These are phyloP conservation scores for Metschnikowia bowlesiae DNA, from an alignment of 805 yeast genomes.

Conservation along the genomic window DNA sequence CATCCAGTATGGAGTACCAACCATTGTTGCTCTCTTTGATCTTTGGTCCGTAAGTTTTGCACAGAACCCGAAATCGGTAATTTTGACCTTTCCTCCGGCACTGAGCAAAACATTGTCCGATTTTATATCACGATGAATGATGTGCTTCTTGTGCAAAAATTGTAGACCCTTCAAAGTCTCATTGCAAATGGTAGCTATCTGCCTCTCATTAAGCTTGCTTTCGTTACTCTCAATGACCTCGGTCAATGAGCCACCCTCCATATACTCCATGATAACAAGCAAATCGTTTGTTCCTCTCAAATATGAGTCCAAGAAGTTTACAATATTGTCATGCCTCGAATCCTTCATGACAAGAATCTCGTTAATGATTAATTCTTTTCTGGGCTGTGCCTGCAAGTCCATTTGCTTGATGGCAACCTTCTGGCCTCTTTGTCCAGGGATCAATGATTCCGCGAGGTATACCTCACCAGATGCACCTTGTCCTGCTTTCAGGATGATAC, in stretches of 20 bases:
- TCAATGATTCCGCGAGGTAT: slow-evolving; percentile 69
- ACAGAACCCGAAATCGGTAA: slow-evolving; percentile 44
- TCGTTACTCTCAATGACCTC: slow-evolving; percentile 92
- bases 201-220: slow-evolving; percentile 67
- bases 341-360: slow-evolving; percentile 97
- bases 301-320: slow-evolving; percentile 89
- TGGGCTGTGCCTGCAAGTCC: slow-evolving; percentile 85
- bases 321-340: slow-evolving; percentile 90
- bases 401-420: slow-evolving; percentile 96
- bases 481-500: slow-evolving; percentile 80
- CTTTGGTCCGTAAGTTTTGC: slow-evolving; percentile 74
- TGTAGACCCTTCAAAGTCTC: slow-evolving; percentile 91
- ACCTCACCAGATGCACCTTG: slow-evolving; percentile 99
- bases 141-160: slow-evolving; percentile 85
- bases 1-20: slow-evolving; percentile 89
- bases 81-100: slow-evolving; percentile 41
- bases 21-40: slow-evolving; percentile 78
- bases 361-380: slow-evolving; percentile 91
- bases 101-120: slow-evolving; percentile 44
- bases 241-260: slow-evolving; percentile 98
- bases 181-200: slow-evolving; percentile 84
- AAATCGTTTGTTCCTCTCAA: slow-evolving; percentile 72
- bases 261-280: slow-evolving; percentile 99
- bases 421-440: slow-evolving; percentile 40
- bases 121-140: slow-evolving; percentile 65